Conservation (phyloP, 164 flowering plant species). For the Piper betle region DNA sequence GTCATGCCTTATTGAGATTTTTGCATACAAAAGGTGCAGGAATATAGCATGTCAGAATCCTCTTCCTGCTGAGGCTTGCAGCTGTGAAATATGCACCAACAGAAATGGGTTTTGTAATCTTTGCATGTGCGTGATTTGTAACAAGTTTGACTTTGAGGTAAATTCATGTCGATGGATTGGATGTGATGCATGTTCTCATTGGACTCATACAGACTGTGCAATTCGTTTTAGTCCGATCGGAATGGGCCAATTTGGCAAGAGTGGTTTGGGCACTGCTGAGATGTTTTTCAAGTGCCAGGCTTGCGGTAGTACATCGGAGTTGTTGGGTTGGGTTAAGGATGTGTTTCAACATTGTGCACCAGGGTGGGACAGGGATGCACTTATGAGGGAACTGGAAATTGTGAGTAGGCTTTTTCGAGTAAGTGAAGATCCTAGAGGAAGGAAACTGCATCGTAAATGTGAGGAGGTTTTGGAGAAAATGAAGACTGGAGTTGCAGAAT, state of each 20-base stretch:
- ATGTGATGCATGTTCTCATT: conserved; percentile 89
- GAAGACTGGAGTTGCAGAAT: conserved; percentile 57
- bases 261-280: conserved; percentile 55
- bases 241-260: conserved; percentile 63
- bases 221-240: conserved; percentile 73
- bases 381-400: conserved; percentile 76
- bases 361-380: conserved; percentile 69
- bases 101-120: too few relatives aligned
- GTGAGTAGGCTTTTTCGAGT: conserved; percentile 83
- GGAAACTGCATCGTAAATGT: conserved; percentile 84
- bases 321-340: conserved; percentile 97
- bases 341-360: conserved; percentile 96
- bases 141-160: too few relatives aligned
- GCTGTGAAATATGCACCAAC: conserved; percentile 79
- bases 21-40: conserved; percentile 79
- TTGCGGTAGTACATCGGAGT: conserved; percentile 78
- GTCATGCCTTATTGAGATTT: conserved; percentile 76
- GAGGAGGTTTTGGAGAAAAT: conserved; percentile 76
- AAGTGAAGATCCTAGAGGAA: conserved; percentile 82
- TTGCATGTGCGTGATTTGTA: too few relatives aligned
- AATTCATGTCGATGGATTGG: conserved; percentile 98
- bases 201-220: conserved; percentile 99
- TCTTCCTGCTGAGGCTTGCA: conserved; percentile 91
- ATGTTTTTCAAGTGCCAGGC: conserved; percentile 91
- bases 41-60: conserved; percentile 84